Base-by-base conservation (phyloP, 495 filamentous ascomycete species). In the Penicillium cataractarum region DNA sequence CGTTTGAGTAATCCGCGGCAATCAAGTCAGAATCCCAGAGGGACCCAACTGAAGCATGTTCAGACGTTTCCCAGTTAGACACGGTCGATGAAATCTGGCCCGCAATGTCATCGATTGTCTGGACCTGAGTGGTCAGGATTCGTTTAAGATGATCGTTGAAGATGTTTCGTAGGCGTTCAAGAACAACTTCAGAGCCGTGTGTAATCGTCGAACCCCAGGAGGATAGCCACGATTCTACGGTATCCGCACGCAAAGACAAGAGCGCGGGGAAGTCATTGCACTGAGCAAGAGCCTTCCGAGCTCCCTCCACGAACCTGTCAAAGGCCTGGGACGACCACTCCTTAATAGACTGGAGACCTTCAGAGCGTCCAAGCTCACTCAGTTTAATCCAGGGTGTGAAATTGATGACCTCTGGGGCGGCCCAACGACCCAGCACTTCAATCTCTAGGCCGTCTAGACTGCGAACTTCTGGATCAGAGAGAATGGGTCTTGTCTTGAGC, bases 371-470 rank as follows among this genome's bases (percentile, higher is more conserved):
- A 29, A 96, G 72, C 63, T 96, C 92, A 58, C 93, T 92, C 64
- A 96, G 84, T 32, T 92, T 87, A 51, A 97, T 90, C 79, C 92
- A 97, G 0, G 95, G 96, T 0, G 88, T 96, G 74, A 96, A 98
- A 54, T 89, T 90, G 32, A 83, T 84, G 32, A 97, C 89, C 54
- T 96, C 92, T 13, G 92, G 86, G 6, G 90, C 84, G 39, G 96
- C 87, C 91, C 92, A 97, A 40, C 84, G 82, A 55, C 86, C 87
- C 64, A 94, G 86, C 35, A 95, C 72, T 66, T 96, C 93, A n/a
- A 99, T 76, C 37, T 90, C 84, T 9, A 97, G 77, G 5, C 90
- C 90, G 51, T 89, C 84, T 22, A 95, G 62, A 0, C 69, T 75
- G 32, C 79, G 79, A 13, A 97, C 74, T 13, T 89, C 84, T 9